phyloP scores from a whole-genome alignment of 2,329 filamentous ascomycete species.

The Penicillium sp. region DNA sequence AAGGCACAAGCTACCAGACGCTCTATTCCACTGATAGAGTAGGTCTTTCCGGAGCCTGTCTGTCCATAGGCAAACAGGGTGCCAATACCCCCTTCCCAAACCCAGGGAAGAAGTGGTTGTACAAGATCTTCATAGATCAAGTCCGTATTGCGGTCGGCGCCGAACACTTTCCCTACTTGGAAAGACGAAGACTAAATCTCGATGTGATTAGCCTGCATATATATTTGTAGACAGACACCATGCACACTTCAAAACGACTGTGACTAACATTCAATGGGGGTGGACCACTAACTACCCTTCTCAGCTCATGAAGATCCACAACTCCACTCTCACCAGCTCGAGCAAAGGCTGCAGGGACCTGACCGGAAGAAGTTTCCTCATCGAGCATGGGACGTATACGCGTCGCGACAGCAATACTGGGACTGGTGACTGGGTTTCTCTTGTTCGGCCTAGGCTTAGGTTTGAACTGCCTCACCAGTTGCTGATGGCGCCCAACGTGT shows the following conservation, averaged over 20 bases:
- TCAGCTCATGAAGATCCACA: conserved; percentile 15
- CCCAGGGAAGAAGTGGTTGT: conserved; percentile 45
- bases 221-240: background rate
- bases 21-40: conserved; percentile 89
- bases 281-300: conserved; percentile 8
- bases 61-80: conserved; percentile 97
- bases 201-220: background rate
- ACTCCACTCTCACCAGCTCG: conserved; percentile 5
- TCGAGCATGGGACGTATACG: conserved; percentile 15
- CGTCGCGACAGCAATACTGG: conserved; percentile 9
- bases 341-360: conserved; percentile 10
- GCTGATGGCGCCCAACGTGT: background rate
- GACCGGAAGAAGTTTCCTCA: conserved; percentile 12
- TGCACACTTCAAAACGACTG: background rate
- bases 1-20: conserved; percentile 61
- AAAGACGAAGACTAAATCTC: conserved; percentile 8
- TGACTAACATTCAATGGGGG: conserved; percentile 14
- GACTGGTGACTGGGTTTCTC: background rate
- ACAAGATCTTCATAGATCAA: conserved; percentile 45
- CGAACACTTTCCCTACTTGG: conserved; percentile 39
- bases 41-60: conserved; percentile 91
- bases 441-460: background rate
- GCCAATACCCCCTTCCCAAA: conserved; percentile 53
- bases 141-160: conserved; percentile 36
- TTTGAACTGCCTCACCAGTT: background rate